Conservation (phyloP, 495 filamentous ascomycete genomes). For the Sordaria brevicollis region DNA sequence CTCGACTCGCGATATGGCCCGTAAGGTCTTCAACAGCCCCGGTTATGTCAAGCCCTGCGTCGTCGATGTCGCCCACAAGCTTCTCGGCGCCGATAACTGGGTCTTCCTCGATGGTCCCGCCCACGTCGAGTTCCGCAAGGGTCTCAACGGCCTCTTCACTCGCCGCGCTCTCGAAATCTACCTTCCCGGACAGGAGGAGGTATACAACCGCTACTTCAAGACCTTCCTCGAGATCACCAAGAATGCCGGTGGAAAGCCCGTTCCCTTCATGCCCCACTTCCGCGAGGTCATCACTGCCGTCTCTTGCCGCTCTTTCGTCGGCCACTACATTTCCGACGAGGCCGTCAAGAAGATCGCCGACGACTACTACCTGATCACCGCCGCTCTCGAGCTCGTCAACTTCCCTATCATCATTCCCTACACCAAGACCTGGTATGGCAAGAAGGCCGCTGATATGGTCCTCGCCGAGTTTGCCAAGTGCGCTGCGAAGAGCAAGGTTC, state of each 20-base stretch:
- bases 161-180: slow-evolving; percentile 80
- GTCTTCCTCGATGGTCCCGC: slow-evolving; percentile 94
- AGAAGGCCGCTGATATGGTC: slow-evolving; percentile 90
- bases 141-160: slow-evolving; percentile 89
- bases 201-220: slow-evolving; percentile 80
- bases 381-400: slow-evolving; percentile 92
- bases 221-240: slow-evolving; percentile 66
- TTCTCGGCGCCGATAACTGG: slow-evolving; percentile 88
- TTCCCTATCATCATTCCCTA: slow-evolving; percentile 96
- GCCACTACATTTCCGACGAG: slow-evolving; percentile 85
- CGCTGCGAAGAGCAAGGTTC: slow-evolving; percentile 82
- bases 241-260: slow-evolving; percentile 55
- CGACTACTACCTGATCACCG: slow-evolving; percentile 94
- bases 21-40: slow-evolving; percentile 96
- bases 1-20: slow-evolving; percentile 87
- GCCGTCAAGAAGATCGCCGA: slow-evolving; percentile 90
- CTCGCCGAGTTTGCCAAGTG: slow-evolving; percentile 83
- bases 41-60: slow-evolving; percentile 91
- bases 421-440: slow-evolving; percentile 95
- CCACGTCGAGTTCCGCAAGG: slow-evolving; percentile 95
- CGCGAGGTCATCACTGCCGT: slow-evolving; percentile 94
- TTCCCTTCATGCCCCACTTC: slow-evolving; percentile 86
- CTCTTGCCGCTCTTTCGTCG: slow-evolving; percentile 91
- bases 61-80: slow-evolving; percentile 89
- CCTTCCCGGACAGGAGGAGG: slow-evolving; percentile 83